Evolutionary conservation across 2,329 filamentous ascomycete species (phyloP), one percentile per base, ranked within the genome.

Genomic region (Tolypocladium pustulatum): DNA sequence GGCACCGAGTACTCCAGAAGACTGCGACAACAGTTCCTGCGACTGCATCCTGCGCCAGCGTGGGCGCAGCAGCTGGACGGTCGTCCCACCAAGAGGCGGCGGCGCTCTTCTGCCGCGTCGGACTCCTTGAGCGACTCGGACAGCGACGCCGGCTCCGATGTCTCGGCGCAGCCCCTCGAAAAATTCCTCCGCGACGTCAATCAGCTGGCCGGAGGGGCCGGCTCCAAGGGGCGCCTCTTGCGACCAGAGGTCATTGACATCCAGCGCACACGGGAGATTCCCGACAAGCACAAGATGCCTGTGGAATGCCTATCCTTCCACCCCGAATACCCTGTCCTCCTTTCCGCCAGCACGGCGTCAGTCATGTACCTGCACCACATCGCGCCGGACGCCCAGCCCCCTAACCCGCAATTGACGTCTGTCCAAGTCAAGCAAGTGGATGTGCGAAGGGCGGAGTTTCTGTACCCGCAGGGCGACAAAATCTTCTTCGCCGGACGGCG

Each of bases 301-400:
- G 87, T 97, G 64, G 88, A 87, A 46, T 91, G 88, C 49, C 83
- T 99, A 40, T 87, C 86, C 12, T 97, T 97, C 80, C 94, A 99
- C 74, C 91, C 93, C 36, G 80, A 86, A 64, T 88, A 91, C 69
- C 91, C 94, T 5, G 86, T 99, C 20, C 84, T 99, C 34, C 84
- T 97, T 60, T 96, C 94, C 30, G 91, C 91, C 15, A 94, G 92
- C 60, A 88, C 87, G 58, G 89, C 91, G 56, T 90, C 90, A 25
- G 88, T 92, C 5, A 81, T 97, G 58, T 91, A 89, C 71, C 81
- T 99, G 53, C 92, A 99, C 73, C 92, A 97, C 71, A 84, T 97
- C 65, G 87, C 88, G 43, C 89, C 88, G 51, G 84, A 83, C 56
- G 88, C 87, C 30, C 83, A 84, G 67, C 87, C 88, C 38, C 90